These are phyloP conservation scores for Naematelia encephala DNA, from an alignment of 768 basidiomycete genomes.

Conservation along the genomic window DNA sequence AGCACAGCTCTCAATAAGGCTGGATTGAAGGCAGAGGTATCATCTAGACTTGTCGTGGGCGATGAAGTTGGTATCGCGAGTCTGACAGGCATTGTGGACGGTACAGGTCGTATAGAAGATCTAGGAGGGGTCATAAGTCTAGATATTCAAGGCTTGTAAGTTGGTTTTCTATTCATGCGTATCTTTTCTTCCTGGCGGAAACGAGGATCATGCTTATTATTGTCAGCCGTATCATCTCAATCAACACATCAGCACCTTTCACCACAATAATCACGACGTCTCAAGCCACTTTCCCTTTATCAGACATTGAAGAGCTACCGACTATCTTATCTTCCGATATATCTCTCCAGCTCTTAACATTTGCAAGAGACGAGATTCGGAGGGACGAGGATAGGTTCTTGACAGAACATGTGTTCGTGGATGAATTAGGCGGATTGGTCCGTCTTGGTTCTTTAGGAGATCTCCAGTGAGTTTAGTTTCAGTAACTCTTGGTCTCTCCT, in stretches of 20 bases:
- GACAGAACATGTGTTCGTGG: slow-evolving; percentile 12
- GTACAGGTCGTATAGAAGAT: not conserved
- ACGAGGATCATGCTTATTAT: slow-evolving; percentile 5
- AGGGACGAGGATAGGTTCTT: not conserved
- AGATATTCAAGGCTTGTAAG: slow-evolving; percentile 14
- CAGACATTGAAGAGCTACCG: slow-evolving; percentile 22
- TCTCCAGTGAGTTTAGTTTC: not conserved
- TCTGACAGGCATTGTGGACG: not conserved
- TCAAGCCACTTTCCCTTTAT: slow-evolving; percentile 29
- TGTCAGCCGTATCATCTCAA: slow-evolving; percentile 19
- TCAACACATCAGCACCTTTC: slow-evolving; percentile 12
- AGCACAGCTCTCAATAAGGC: slow-evolving; percentile 9
- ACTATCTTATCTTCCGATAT: slow-evolving; percentile 30
- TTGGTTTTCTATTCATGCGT: not conserved
- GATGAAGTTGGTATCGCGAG: not conserved
- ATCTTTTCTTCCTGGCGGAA: not conserved
- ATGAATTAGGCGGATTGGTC: slow-evolving; percentile 14
- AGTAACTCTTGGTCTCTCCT: too few relatives aligned
- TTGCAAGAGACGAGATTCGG: not conserved
- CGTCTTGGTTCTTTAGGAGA: not conserved
- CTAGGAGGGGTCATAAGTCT: slow-evolving; percentile 14
- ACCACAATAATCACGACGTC: slow-evolving; percentile 14
- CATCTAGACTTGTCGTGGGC: not conserved
- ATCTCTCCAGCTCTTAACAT: slow-evolving; percentile 15
- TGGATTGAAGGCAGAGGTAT: slow-evolving; percentile 11